Conservation (phyloP, 352 stramenopile genomes). For the Phytophthora sp. region DNA sequence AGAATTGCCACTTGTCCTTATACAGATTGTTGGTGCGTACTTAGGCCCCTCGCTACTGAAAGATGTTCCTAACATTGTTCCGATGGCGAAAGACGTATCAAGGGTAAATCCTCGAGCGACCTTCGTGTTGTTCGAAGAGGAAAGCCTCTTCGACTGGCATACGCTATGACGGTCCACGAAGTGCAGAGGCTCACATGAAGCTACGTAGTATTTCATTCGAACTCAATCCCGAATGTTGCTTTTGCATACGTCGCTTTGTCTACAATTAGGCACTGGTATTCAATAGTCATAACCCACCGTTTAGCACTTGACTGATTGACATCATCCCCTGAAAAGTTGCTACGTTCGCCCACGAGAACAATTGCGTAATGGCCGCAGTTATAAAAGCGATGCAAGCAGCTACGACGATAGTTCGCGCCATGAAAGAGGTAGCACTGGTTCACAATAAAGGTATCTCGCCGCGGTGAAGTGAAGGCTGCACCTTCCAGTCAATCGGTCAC, state of each 20-base stretch:
- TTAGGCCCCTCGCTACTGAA: not conserved
- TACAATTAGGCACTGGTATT: not conserved
- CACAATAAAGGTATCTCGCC: too few relatives aligned
- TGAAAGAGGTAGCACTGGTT: too few relatives aligned
- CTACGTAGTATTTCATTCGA: slow-evolving; percentile 7
- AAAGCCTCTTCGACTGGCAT: slow-evolving; percentile 5
- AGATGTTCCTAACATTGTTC: not conserved
- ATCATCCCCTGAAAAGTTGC: too few relatives aligned
- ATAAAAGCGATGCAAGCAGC: too few relatives aligned
- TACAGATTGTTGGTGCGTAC: not conserved
- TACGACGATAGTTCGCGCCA: too few relatives aligned
- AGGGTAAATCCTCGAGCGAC: not conserved
- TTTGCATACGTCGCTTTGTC: not conserved
- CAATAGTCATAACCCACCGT: too few relatives aligned
- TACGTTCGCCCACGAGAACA: too few relatives aligned
- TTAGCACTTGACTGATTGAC: too few relatives aligned
- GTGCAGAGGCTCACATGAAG: not conserved
- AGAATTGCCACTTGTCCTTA: not conserved
- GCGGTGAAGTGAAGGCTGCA: too few relatives aligned
- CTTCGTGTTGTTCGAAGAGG: slow-evolving; percentile 1
- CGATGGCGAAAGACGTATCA: not conserved
- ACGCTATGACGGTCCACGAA: slow-evolving; percentile 16
- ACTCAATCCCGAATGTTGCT: not conserved
- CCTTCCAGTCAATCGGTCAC: too few relatives aligned
- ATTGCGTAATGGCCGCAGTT: too few relatives aligned